Conservation (phyloP, 139 green algal species). For the Raphidocelis subcapitata region DNA sequence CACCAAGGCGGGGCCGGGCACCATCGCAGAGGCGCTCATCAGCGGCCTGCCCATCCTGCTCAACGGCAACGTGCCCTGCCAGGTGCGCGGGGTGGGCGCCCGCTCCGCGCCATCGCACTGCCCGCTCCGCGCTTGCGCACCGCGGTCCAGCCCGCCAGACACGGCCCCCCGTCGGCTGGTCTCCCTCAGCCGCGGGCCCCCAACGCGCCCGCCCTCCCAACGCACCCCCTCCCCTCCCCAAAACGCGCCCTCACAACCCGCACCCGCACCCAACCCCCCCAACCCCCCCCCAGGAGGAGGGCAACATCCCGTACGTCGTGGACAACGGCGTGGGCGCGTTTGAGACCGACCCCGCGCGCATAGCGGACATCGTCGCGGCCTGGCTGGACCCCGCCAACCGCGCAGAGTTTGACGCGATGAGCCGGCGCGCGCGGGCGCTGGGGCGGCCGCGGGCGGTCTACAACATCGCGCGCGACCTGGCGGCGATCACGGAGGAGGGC, state of each 20-base stretch:
- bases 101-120: no score
- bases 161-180: no score
- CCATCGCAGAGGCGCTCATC: conserved; percentile 96
- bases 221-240: no score
- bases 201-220: no score
- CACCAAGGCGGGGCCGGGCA: conserved; percentile 92
- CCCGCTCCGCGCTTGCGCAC: no score
- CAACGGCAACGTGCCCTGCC: conserved; percentile 94
- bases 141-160: no score
- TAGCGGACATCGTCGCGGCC: conserved; percentile 69
- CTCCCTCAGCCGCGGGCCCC: no score
- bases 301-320: conserved; percentile 96
- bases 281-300: conserved; percentile 80
- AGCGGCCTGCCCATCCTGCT: conserved; percentile 93
- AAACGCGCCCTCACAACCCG: no score
- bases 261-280: no score
- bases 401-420: conserved; percentile 55
- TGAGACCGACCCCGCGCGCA: conserved; percentile 63
- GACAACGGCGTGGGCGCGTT: conserved; percentile 82
- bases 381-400: conserved; percentile 57
- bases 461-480: conserved; percentile 66
- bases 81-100: conserved; percentile 80
- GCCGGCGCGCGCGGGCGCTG: conserved; percentile 46
- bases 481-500: conserved; percentile 34
- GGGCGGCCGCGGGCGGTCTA: conserved; percentile 66